Evolutionary conservation across 345 rosid genomes (phyloP).

Genomic region (Laguncularia racemosa): DNA sequence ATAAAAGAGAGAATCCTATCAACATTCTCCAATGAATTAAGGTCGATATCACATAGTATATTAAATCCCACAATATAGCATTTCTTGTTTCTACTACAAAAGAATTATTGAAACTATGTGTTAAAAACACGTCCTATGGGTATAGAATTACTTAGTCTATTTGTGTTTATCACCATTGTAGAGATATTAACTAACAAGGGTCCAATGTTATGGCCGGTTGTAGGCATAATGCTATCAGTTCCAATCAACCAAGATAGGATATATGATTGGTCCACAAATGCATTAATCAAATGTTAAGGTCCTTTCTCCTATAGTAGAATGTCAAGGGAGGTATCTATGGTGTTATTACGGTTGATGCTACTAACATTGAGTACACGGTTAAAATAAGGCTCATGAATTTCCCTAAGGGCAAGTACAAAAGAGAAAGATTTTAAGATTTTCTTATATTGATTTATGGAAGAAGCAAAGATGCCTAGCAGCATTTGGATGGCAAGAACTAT

Average conservation of each 20-base stretch:
- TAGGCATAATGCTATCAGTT: conserved; percentile 44
- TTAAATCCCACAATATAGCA: too few species aligned
- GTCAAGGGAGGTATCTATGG: conserved; percentile 49
- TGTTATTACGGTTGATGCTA: conserved; percentile 44
- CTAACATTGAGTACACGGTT: conserved; percentile 57
- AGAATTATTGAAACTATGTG: too few species aligned
- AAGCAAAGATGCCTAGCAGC: conserved; percentile 45
- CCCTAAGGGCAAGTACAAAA: conserved; percentile 59
- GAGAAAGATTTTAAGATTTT: conserved; percentile 53
- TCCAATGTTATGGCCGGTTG: conserved; percentile 57
- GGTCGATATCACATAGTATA: too few species aligned
- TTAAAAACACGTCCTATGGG: conserved; percentile 12
- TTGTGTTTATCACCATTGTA: conserved; percentile 37
- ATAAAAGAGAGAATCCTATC: too few species aligned
- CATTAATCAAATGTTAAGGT: conserved; percentile 37
- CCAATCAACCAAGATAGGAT: conserved; percentile 20
- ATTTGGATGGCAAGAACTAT: conserved; percentile 24
- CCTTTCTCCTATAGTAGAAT: conserved; percentile 42
- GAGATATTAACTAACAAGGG: conserved; percentile 47
- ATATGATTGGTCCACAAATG: conserved; percentile 34
- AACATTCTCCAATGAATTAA: too few species aligned
- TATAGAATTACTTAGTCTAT: conserved; percentile 34
- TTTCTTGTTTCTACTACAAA: too few species aligned
- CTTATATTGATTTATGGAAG: conserved; percentile 59
- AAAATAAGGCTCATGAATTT: conserved; percentile 62